These are phyloP conservation scores for Schwanniomyces vanrijiae DNA, from an alignment of 805 yeast genomes.

Conservation along the genomic window DNA sequence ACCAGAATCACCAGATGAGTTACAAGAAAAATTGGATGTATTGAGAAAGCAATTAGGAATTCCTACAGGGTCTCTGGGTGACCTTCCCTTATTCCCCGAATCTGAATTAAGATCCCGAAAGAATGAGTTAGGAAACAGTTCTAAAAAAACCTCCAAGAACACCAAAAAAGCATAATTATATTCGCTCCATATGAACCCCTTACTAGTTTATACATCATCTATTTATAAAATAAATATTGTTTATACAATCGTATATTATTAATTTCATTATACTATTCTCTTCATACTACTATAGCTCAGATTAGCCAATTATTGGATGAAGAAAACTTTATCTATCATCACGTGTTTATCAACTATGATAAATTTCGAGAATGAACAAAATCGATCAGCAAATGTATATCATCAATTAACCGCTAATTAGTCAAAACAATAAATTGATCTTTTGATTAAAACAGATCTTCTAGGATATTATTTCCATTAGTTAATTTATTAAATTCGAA, in stretches of 20 bases:
- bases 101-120: constrained; percentile 7
- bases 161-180: background rate
- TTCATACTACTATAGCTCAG: background rate
- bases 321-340: background rate
- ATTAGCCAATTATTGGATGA: background rate
- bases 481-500: background rate
- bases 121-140: background rate
- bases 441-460: background rate
- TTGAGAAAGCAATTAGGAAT: constrained; percentile 24
- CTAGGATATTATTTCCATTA: background rate
- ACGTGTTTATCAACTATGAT: background rate
- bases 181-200: no score
- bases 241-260: no score
- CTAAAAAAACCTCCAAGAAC: constrained; percentile 3
- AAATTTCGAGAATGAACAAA: background rate
- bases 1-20: constrained; percentile 36
- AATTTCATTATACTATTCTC: no score
- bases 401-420: background rate
- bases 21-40: constrained; percentile 31
- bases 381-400: background rate
- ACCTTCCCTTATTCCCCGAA: constrained; percentile 28
- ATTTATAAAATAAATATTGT: no score
- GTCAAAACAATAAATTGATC: background rate
- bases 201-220: background rate
- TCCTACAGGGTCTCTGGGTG: constrained; percentile 6